These are phyloP conservation scores for Neurospora sp. DNA, from an alignment of 495 filamentous ascomycete species.

Conservation along the genomic window DNA sequence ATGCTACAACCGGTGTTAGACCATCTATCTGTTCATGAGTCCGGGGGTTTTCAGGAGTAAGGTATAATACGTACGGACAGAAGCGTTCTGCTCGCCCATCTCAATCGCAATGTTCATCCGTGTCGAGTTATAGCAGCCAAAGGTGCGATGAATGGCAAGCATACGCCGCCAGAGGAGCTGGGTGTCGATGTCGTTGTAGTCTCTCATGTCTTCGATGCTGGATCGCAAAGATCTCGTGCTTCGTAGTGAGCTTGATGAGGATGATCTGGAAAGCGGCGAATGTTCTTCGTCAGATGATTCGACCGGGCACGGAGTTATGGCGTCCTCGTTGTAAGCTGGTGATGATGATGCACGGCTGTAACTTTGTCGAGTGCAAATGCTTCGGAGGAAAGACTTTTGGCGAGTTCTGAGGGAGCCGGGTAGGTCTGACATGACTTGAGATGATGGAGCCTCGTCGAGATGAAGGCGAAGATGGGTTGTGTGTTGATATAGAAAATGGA, in stretches of 20 bases:
- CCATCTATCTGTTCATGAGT: background rate
- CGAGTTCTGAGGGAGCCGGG: background rate
- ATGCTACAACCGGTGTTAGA: constrained; percentile 17
- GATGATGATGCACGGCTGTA: constrained; percentile 4
- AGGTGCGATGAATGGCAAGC: constrained; percentile 32
- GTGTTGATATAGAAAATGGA: background rate
- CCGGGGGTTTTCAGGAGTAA: too few relatives aligned
- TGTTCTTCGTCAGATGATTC: background rate
- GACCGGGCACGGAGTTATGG: constrained; percentile 14
- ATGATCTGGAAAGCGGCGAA: background rate
- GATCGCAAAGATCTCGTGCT: background rate
- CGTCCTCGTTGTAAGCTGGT: constrained; percentile 10
- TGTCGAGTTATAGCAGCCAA: constrained; percentile 37
- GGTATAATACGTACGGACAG: constrained; percentile 1
- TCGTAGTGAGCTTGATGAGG: background rate
- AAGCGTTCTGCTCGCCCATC: constrained; percentile 16
- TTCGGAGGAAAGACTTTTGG: background rate
- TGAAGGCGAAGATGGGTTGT: background rate
- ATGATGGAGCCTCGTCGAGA: background rate
- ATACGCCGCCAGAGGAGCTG: constrained; percentile 34
- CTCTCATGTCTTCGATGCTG: background rate
- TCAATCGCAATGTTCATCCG: constrained; percentile 34
- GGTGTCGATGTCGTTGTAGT: constrained; percentile 17
- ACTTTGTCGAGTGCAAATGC: background rate
- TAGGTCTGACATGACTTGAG: background rate